These are phyloP conservation scores for Podaxis sp. DNA, from an alignment of 768 basidiomycete species.

Conservation along the genomic window DNA sequence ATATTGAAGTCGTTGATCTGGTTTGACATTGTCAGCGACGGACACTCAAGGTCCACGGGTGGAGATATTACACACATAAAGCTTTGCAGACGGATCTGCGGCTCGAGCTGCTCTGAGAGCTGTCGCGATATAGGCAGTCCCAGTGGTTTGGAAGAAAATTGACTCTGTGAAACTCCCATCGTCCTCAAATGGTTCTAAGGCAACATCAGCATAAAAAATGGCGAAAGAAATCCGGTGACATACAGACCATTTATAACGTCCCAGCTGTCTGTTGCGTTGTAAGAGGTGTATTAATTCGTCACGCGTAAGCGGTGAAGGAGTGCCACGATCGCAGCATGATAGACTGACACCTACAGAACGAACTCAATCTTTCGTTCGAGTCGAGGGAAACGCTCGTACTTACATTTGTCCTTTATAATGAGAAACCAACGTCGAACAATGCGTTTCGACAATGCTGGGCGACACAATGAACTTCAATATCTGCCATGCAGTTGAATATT, in stretches of 20 bases:
- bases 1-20: constrained; percentile 38
- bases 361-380: neutral
- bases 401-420: constrained; percentile 53
- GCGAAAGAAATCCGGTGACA: neutral
- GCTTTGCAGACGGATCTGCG: constrained; percentile 51
- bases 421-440: constrained; percentile 38
- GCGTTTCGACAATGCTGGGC: constrained; percentile 36
- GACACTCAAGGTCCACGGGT: neutral
- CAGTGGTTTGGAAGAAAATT: constrained; percentile 51
- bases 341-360: constrained; percentile 13
- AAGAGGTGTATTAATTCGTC: neutral
- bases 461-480: neutral
- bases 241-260: constrained; percentile 46
- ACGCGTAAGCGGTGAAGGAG: neutral
- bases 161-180: constrained; percentile 52
- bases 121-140: constrained; percentile 40
- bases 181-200: constrained; percentile 51
- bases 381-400: neutral
- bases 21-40: neutral
- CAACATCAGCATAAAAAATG: neutral
- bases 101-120: constrained; percentile 50
- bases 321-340: neutral
- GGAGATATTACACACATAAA: constrained; percentile 35
- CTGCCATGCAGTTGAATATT: neutral
- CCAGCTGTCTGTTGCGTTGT: constrained; percentile 33